Evolutionary conservation across 2,329 filamentous ascomycete species (phyloP).

Genomic region (Hymenoscyphus salicellus): DNA sequence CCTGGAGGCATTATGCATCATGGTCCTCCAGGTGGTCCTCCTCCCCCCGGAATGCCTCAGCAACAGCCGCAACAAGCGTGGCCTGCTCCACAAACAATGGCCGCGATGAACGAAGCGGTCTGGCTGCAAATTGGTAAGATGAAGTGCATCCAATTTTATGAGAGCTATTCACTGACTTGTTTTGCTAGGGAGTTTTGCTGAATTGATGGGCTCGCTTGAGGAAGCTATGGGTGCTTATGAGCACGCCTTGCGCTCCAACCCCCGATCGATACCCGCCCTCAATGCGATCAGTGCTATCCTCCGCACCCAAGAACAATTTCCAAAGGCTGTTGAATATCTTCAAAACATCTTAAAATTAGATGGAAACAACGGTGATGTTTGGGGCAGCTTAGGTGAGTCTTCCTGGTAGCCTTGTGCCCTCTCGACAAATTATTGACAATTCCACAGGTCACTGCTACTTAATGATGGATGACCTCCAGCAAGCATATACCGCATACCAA

Average conservation of each 20-base stretch:
- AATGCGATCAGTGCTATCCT: conserved; percentile 90
- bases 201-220: conserved; percentile 83
- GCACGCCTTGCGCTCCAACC: conserved; percentile 81
- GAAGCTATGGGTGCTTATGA: conserved; percentile 90
- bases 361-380: conserved; percentile 85
- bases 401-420: not conserved
- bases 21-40: conserved; percentile 33
- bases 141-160: not conserved
- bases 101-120: conserved; percentile 76
- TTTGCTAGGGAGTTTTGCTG: conserved; percentile 71
- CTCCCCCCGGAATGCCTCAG: conserved; percentile 31
- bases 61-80: conserved; percentile 22
- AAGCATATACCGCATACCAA: conserved; percentile 95
- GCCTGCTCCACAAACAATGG: conserved; percentile 67
- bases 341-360: conserved; percentile 90
- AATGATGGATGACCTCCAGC: conserved; percentile 98
- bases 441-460: conserved; percentile 85
- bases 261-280: conserved; percentile 86
- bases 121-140: conserved; percentile 89
- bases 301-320: conserved; percentile 87
- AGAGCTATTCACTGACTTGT: conserved; percentile 32
- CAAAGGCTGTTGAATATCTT: conserved; percentile 89
- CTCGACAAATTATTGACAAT: conserved; percentile 19
- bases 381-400: conserved; percentile 82
- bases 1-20: conserved; percentile 57